These are phyloP conservation scores for Mortierella sp. DNA, from an alignment of 371 early-diverging fungal genomes.

Conservation along the genomic window DNA sequence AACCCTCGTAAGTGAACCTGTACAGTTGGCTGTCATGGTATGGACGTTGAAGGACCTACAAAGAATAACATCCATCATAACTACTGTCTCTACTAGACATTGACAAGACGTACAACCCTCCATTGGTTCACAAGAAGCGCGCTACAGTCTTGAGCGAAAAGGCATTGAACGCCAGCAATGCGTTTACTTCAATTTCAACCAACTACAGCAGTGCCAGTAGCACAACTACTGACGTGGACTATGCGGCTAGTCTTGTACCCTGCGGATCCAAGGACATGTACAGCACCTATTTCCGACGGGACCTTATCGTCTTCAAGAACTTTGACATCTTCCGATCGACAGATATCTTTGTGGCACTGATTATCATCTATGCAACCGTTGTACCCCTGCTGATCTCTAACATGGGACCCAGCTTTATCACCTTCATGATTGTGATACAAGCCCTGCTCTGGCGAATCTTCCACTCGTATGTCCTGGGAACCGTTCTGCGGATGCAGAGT, in stretches of 20 bases:
- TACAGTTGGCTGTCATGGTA: neutral
- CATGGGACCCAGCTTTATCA: slow-evolving; percentile 58
- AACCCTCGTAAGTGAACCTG: slow-evolving; percentile 81
- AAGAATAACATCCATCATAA: neutral
- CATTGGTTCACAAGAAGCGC: slow-evolving; percentile 66
- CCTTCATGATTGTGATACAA: slow-evolving; percentile 71
- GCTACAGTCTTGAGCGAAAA: slow-evolving; percentile 41
- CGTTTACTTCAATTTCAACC: slow-evolving; percentile 1
- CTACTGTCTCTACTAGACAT: slow-evolving; percentile 69
- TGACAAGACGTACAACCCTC: slow-evolving; percentile 92
- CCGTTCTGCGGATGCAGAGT: slow-evolving; percentile 84
- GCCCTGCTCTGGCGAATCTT: slow-evolving; percentile 90
- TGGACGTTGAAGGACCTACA: neutral
- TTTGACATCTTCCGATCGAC: slow-evolving; percentile 89
- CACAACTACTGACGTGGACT: slow-evolving; percentile 13
- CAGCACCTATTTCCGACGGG: slow-evolving; percentile 81
- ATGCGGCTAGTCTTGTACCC: slow-evolving; percentile 37
- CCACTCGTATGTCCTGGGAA: slow-evolving; percentile 87
- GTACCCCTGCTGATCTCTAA: slow-evolving; percentile 74
- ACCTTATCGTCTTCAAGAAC: slow-evolving; percentile 91
- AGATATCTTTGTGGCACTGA: slow-evolving; percentile 84
- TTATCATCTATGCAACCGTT: slow-evolving; percentile 81
- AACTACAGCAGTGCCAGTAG: slow-evolving; percentile 1
- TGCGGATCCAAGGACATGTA: slow-evolving; percentile 60
- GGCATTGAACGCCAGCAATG: slow-evolving; percentile 25